Evolutionary conservation across 306 rosid genomes (phyloP).

Genomic region (Arachis stenosperma): DNA sequence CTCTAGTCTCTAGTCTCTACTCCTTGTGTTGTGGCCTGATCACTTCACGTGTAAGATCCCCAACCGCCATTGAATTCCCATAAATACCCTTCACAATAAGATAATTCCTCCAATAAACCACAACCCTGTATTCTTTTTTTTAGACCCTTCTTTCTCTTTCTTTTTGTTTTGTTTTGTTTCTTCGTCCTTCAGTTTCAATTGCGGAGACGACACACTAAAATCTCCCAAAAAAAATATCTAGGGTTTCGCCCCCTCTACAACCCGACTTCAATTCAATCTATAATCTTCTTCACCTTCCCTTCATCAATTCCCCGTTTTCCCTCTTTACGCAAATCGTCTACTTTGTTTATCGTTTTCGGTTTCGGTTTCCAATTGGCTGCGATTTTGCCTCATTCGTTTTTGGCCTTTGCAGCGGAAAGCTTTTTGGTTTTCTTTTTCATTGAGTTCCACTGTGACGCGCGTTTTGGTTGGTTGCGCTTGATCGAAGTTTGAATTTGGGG

Average conservation of each 20-base stretch:
- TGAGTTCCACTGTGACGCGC: background rate
- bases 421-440: background rate
- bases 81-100: slow-evolving; percentile 38
- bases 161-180: background rate
- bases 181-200: slow-evolving; percentile 35
- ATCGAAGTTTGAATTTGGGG: slow-evolving; percentile 35
- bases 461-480: slow-evolving; percentile 10
- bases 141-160: no score
- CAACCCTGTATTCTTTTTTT: background rate
- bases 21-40: no score
- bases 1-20: no score
- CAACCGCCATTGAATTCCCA: background rate
- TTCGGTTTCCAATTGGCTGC: slow-evolving; percentile 35
- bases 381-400: background rate
- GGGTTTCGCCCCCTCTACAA: slow-evolving; percentile 50
- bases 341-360: slow-evolving; percentile 15
- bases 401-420: background rate
- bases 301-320: slow-evolving; percentile 23
- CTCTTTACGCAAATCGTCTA: background rate
- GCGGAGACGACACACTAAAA: slow-evolving; percentile 37
- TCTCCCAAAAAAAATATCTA: slow-evolving; percentile 41
- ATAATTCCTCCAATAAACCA: slow-evolving; percentile 31
- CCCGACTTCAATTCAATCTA: background rate
- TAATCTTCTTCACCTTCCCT: slow-evolving; percentile 31
- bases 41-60: background rate